Conservation (phyloP, 768 basidiomycete species). For the Saitozyma sp. region DNA sequence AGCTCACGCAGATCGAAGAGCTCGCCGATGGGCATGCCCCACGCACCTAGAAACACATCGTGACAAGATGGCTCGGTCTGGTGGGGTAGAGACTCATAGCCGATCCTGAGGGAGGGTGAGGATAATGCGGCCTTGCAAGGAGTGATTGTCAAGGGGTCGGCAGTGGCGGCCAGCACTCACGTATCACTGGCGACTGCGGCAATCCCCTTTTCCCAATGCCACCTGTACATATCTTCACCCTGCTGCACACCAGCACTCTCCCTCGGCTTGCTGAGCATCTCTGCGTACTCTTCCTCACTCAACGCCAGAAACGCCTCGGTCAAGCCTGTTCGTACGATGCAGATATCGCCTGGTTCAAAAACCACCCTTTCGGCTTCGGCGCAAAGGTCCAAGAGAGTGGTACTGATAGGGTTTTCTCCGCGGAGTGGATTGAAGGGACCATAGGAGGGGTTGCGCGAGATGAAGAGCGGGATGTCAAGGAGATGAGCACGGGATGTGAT, state of each 20-base stretch:
- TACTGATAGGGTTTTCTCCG: neutral
- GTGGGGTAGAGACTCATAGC: neutral
- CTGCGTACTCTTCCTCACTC: conserved; percentile 2
- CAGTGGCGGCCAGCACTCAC: neutral
- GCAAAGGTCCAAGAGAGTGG: neutral
- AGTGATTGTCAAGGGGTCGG: too few relatives aligned
- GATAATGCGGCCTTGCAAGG: neutral
- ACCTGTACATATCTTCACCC: neutral
- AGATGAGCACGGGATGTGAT: conserved; percentile 27
- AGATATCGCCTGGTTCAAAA: conserved; percentile 12
- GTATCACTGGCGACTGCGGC: conserved; percentile 3
- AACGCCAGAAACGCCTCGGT: conserved; percentile 13
- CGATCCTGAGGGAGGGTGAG: neutral
- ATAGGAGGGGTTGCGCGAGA: neutral
- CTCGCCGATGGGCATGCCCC: conserved; percentile 11
- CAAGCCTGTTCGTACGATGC: conserved; percentile 20
- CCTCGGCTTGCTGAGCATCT: neutral
- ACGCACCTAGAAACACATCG: conserved; percentile 3
- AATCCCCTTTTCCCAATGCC: conserved; percentile 10
- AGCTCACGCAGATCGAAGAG: conserved; percentile 5
- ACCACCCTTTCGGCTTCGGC: neutral
- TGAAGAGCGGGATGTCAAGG: conserved; percentile 8
- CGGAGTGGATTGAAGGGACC: neutral
- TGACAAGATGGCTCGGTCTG: neutral
- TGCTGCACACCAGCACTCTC: neutral